Base-by-base conservation (phyloP, 768 basidiomycete species). In the Tylopilus vinaceipallidus region DNA sequence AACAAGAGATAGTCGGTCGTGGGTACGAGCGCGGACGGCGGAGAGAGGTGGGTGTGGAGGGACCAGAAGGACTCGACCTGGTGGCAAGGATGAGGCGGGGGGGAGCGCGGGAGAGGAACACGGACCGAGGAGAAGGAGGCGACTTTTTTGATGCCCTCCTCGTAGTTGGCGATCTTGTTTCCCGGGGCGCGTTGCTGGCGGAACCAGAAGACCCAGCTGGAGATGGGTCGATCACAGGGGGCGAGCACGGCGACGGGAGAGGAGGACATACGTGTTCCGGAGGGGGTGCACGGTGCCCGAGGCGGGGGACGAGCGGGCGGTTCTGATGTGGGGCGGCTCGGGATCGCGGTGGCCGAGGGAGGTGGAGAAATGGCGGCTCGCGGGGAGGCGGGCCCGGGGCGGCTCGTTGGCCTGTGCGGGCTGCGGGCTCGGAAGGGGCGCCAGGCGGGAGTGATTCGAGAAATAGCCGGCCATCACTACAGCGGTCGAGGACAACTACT, bases 21-120 rank as follows among this genome's bases (percentile, higher is more conserved):
- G 6, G 94, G 88, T 11, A 82, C 77, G 22, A 98, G 78, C 12
- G 80, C 77, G 2, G 91, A 93, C 2, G 95, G 93, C 0, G 91
- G 83, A 6, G 85, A 77, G 23, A 98, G 79, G 67, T 98, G 95
- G 4, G 94, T 93, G 77, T 91, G 89, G 51, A 98, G 74, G 20
- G 92, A 87, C 86, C 95, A 95, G 69, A 94, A 97, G 32, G 92
- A 95, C 72, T 98, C 95, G 45, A 92, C 89, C 86, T 93, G 62
- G 20, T 14, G 33, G 32, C n/a, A 38, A 34, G 32, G 26, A 34
- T 49, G 59, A 36, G 58, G 51, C 52, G 9, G 14, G 37, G 12
- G 49, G 17, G 24, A 49, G 20, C 32, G 42, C 11, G 38, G 44
- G 13, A 29, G 16, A 47, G 32, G 44, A 45, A 11, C 0, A 75